Evolutionary conservation across 2,329 filamentous ascomycete species (phyloP).

Genomic region (Beauveria australis): DNA sequence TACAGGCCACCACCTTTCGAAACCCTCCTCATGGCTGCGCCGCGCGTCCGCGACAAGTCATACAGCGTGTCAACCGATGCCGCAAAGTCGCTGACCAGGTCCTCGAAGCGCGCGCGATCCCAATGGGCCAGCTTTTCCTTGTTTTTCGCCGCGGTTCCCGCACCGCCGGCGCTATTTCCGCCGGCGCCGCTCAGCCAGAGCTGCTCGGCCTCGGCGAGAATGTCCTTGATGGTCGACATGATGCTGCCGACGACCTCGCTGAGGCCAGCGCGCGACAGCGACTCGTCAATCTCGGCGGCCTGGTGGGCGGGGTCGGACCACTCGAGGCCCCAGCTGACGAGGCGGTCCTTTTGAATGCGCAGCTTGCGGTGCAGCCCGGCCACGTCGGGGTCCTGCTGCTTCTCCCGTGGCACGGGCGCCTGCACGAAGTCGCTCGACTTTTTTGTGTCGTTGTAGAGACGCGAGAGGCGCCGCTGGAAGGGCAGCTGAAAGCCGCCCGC

Average conservation of each 20-base stretch:
- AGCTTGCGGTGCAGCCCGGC: conserved; percentile 66
- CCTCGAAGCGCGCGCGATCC: conserved; percentile 67
- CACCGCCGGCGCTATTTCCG: conserved; percentile 28
- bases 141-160: conserved; percentile 40
- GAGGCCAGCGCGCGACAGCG: conserved; percentile 62
- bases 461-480: conserved; percentile 55
- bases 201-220: conserved; percentile 66
- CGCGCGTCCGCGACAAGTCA: conserved; percentile 61
- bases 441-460: conserved; percentile 76
- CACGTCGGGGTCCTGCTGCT: conserved; percentile 54
- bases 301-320: conserved; percentile 65
- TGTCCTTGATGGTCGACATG: conserved; percentile 73
- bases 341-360: conserved; percentile 69
- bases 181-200: conserved; percentile 57
- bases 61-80: conserved; percentile 73
- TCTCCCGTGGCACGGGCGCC: conserved; percentile 51
- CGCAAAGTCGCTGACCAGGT: conserved; percentile 65
- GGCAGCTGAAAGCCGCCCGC: conserved; percentile 46
- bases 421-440: conserved; percentile 67
- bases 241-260: conserved; percentile 72
- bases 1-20: conserved; percentile 22
- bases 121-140: conserved; percentile 50
- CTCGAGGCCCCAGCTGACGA: conserved; percentile 72
- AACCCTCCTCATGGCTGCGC: conserved; percentile 23
- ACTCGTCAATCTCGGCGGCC: conserved; percentile 62